Conservation (phyloP, 768 basidiomycete species). For the Boletus fagicola region DNA sequence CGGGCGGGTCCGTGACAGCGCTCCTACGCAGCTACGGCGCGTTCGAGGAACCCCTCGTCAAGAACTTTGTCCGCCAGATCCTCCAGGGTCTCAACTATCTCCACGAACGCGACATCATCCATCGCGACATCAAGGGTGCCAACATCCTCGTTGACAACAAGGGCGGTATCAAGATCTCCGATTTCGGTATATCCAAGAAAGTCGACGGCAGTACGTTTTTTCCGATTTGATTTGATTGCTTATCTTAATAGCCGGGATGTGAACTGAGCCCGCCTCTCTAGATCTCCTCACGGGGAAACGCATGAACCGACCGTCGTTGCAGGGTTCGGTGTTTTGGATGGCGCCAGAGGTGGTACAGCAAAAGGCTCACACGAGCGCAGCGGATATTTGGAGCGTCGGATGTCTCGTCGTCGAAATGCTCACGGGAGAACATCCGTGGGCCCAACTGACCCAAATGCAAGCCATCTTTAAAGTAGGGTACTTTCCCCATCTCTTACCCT, state of each 20-base stretch:
- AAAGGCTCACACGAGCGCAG: slow-evolving; percentile 85
- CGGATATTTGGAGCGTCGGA: slow-evolving; percentile 96
- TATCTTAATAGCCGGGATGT: neutral
- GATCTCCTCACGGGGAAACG: slow-evolving; percentile 58
- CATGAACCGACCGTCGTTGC: slow-evolving; percentile 86
- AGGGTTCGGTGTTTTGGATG: slow-evolving; percentile 99
- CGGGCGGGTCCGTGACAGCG: slow-evolving; percentile 91
- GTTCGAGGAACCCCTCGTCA: slow-evolving; percentile 89
- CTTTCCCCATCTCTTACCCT: neutral
- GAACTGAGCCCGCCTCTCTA: slow-evolving; percentile 13
- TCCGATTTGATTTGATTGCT: neutral
- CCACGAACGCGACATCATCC: slow-evolving; percentile 91
- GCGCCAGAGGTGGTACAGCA: slow-evolving; percentile 98
- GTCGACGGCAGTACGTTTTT: slow-evolving; percentile 83
- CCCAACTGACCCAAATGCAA: slow-evolving; percentile 97
- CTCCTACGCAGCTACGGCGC: slow-evolving; percentile 88
- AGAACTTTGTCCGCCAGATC: slow-evolving; percentile 92
- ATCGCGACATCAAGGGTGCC: slow-evolving; percentile 98
- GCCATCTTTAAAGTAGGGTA: slow-evolving; percentile 87
- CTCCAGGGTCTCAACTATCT: slow-evolving; percentile 85
- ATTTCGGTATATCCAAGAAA: slow-evolving; percentile 97
- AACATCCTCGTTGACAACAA: slow-evolving; percentile 99
- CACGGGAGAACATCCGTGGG: slow-evolving; percentile 94
- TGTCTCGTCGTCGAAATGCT: slow-evolving; percentile 96
- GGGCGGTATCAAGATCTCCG: slow-evolving; percentile 95